Evolutionary conservation across 2,329 filamentous ascomycete genomes (phyloP).

Genomic region (Apiospora malaysiana): DNA sequence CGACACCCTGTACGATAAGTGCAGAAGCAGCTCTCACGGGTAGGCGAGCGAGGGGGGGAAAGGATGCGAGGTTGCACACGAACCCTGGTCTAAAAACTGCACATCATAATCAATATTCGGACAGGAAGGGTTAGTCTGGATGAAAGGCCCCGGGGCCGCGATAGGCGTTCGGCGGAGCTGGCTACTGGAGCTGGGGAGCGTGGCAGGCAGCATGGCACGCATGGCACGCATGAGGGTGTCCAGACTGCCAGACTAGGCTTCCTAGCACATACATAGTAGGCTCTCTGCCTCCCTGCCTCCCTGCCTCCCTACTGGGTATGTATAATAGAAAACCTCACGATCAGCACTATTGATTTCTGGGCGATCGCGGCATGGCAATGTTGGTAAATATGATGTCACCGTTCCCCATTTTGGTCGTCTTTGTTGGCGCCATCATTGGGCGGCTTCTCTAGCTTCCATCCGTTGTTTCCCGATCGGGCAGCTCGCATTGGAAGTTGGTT

Average conservation of each 20-base stretch:
- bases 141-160: background rate
- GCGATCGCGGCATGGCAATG: background rate
- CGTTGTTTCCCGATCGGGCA: background rate
- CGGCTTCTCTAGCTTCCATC: background rate
- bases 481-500: background rate
- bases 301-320: no score
- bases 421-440: background rate
- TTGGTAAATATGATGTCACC: background rate
- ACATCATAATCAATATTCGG: conserved; percentile 15
- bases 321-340: background rate
- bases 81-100: background rate
- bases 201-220: no score
- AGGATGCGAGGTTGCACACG: background rate
- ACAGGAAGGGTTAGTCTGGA: background rate
- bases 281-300: no score
- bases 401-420: background rate
- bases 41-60: background rate
- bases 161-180: background rate
- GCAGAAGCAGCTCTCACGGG: background rate
- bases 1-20: background rate
- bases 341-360: conserved; percentile 9
- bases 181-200: no score
- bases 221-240: no score
- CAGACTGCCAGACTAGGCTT: background rate
- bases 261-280: no score